Base-by-base conservation (phyloP, 2,329 filamentous ascomycete species). In the Ophiognomonia clavigignenti-juglandacearum region DNA sequence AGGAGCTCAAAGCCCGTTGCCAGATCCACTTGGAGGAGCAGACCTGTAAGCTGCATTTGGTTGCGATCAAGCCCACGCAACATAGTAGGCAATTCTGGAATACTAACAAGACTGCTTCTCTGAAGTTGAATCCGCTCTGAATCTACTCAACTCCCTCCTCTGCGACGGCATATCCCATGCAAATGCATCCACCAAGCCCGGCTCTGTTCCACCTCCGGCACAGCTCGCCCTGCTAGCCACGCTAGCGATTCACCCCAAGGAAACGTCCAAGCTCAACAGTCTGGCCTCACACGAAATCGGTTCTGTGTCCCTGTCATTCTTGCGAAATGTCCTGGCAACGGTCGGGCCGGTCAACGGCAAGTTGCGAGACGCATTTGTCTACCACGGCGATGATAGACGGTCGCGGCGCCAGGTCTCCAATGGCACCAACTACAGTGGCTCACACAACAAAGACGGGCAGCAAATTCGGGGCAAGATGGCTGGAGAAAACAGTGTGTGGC, bases 221-320 rank as follows among this genome's bases (percentile, higher is more conserved):
- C 83, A 92, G 54, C 72, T 97, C 20, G 83, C 87, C 7, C 72
- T 96, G 8, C 76, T 90, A n/a, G 81, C 77, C 36, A 93, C 88
- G 2, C 72, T 96, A n/a, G 66, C 84, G n/a, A 78, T 93, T 13
- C 89, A 96, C 59, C 92, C 92, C 0, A 69, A 72, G 20, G 80
- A 86, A 54, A 96, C 91, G 1, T 93, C 84, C 3, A 82, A 87
- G 41, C 77, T 85, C 4, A 73, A 76, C 23, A 78, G 80, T 8
- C 59, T 68, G 11, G 82, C 86, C 18, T 77, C 80, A 45, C 65
- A 75, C 43, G 74, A 82, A 40, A 78, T 87, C 9, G 73, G 88
- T 3, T 76, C 82, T 44, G 72, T 81, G 31, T 82, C 90, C 2
- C 68, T 92, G 24, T 72, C 74, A 31, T 86, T 93, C 48, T 74